Evolutionary conservation across 805 yeast species (phyloP), one percentile per base, ranked within the genome.

Genomic region (Wickerhamomyces kurtzmanii): DNA sequence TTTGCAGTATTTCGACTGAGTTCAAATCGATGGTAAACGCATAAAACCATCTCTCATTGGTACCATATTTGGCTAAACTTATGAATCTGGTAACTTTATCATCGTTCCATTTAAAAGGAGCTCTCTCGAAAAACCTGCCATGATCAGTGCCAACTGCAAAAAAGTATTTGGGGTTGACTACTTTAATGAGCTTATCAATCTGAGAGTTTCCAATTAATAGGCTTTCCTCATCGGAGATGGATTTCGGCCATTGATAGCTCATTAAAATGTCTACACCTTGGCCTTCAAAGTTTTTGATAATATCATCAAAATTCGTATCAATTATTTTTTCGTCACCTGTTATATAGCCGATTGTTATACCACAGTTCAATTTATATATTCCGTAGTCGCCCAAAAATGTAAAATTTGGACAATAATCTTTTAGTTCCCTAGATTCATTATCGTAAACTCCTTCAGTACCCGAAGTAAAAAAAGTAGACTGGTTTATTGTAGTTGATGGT

Each of bases 31-130:
- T 28, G 20, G 60, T 62, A 37, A 82, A 82, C 0, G 93, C 94
- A 54, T 83, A 84, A 36, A 73, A 76, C 87, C 89, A 84, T 45
- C 67, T 69, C 3, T 57, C 64, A 32, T 56, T 53, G 3, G 68
- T 55, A 0, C 75, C 79, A 47, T 62, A 78, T 27, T 62, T 59
- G 0, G 72, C 80, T 26, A 83, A 47, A 44, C 85, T 74, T 11
- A 83, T 65, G 40, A 79, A 78, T 29, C 93, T 57, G 0, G 85
- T 70, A 2, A 64, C 43, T 10, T 60, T 42, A 0, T 52, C 59
- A 3, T 55, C 59, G 12, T 51, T 50, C 84, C 84, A 77, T 28
- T 55, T 38, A 43, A 82, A 75, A 1, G 84, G 75, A 14, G 54
- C 45, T 32, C 70, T 53, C 40, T 81, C 85, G 36, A 59, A 55